These are phyloP conservation scores for Ceratobasidium sp. DNA, from an alignment of 1,284 basidiomycete genomes.

Conservation along the genomic window DNA sequence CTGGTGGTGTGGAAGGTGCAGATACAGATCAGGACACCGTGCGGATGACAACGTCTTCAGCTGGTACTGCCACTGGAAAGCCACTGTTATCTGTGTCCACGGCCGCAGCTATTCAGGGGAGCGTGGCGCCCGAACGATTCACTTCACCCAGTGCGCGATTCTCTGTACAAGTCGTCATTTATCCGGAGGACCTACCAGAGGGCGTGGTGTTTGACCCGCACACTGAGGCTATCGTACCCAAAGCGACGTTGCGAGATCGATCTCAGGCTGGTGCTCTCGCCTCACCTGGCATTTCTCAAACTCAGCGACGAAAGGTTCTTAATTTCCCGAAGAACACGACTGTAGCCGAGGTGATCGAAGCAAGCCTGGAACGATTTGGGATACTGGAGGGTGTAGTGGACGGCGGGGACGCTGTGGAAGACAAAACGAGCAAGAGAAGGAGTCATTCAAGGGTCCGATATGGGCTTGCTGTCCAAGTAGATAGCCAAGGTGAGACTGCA, in stretches of 20 bases:
- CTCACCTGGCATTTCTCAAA: constrained; percentile 66
- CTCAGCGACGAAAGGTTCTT: constrained; percentile 77
- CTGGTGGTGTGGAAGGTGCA: constrained; percentile 51
- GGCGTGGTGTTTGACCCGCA: constrained; percentile 92
- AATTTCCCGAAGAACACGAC: constrained; percentile 93
- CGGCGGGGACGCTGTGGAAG: constrained; percentile 96
- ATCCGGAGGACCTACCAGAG: constrained; percentile 90
- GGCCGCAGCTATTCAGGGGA: constrained; percentile 46
- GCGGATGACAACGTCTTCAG: constrained; percentile 34
- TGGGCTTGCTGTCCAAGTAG: constrained; percentile 69
- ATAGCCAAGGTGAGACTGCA: constrained; percentile 68
- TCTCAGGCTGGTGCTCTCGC: constrained; percentile 57
- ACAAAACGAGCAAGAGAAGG: constrained; percentile 82
- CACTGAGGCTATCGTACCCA: constrained; percentile 90
- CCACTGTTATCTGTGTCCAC: constrained; percentile 21
- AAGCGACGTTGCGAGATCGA: constrained; percentile 65
- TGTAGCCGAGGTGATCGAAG: constrained; percentile 95
- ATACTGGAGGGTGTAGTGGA: constrained; percentile 96
- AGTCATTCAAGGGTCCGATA: constrained; percentile 85
- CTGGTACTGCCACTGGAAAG: constrained; percentile 1
- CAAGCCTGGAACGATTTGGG: constrained; percentile 90
- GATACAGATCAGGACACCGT: constrained; percentile 31
- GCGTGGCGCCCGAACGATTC: constrained; percentile 75
- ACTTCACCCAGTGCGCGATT: constrained; percentile 84
- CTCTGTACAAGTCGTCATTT: constrained; percentile 85